Percentiles rank a stretch among this genome's conserved stretches.
These are phyloP conservation scores for Colletotrichum paranaense DNA, from an alignment of 2,329 filamentous ascomycete species.

Conservation along the genomic window DNA sequence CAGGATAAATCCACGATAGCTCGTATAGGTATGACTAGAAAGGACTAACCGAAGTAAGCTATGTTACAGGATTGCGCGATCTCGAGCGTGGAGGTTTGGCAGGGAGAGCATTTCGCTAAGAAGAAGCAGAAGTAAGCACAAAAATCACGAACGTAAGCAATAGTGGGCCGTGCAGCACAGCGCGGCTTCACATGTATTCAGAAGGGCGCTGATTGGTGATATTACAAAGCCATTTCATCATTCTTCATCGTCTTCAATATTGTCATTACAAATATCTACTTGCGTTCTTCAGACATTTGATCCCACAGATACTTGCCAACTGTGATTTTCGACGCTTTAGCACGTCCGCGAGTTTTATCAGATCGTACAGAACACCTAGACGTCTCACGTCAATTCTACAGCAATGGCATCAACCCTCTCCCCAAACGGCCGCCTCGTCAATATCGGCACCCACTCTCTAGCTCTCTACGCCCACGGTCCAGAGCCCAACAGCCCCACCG, in stretches of 20 bases:
- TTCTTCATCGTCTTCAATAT: background rate
- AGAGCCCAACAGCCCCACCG: background rate
- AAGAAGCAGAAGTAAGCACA: background rate
- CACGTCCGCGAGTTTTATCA: background rate
- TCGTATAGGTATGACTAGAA: too few relatives aligned
- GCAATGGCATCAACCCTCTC: background rate
- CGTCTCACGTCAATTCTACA: background rate
- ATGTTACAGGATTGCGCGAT: background rate
- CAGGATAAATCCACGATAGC: background rate
- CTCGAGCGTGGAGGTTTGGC: too few relatives aligned
- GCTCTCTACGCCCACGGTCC: conserved; percentile 15
- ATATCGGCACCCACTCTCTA: conserved; percentile 21
- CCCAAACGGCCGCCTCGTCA: conserved; percentile 16
- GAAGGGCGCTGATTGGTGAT: background rate
- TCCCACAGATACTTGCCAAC: background rate
- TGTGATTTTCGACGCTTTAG: background rate
- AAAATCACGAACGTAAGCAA: background rate
- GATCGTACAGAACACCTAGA: background rate
- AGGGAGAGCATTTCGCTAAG: background rate
- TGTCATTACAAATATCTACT: background rate
- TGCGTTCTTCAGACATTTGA: background rate
- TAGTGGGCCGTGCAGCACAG: too few relatives aligned
- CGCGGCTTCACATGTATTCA: background rate
- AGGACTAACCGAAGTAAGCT: too few relatives aligned
- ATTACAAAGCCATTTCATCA: background rate